These are phyloP conservation scores for Soucietia sequanensis DNA, from an alignment of 805 yeast species.

Conservation along the genomic window DNA sequence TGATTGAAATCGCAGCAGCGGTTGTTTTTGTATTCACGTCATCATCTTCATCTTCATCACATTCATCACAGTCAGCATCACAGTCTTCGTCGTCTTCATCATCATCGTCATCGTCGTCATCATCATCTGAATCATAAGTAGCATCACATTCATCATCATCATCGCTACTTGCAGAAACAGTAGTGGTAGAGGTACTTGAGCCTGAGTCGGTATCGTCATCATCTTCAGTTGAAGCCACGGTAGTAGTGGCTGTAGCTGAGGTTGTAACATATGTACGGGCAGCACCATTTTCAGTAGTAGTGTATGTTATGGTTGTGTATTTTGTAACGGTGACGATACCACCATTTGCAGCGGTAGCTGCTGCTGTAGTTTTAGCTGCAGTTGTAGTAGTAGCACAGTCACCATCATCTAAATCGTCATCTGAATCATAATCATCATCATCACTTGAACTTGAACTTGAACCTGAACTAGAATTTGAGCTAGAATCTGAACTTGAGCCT, in stretches of 20 bases:
- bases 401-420: constrained; percentile 5
- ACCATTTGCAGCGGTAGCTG: neutral
- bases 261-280: constrained; percentile 4
- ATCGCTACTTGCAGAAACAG: neutral
- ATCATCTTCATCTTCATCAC: constrained; percentile 14
- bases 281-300: too few relatives aligned
- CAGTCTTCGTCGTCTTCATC: constrained; percentile 9
- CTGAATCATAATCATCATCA: constrained; percentile 15
- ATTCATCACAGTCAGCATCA: constrained; percentile 10
- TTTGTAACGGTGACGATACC: too few relatives aligned
- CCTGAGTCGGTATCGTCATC: constrained; percentile 11
- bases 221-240: constrained; percentile 8
- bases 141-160: neutral
- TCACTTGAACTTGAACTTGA: constrained; percentile 5
- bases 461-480: too few relatives aligned
- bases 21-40: constrained; percentile 11
- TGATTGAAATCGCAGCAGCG: constrained; percentile 3
- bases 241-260: constrained; percentile 4
- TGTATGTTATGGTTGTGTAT: too few relatives aligned
- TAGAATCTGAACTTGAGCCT: too few relatives aligned
- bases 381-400: constrained; percentile 7
- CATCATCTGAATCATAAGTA: constrained; percentile 1
- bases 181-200: constrained; percentile 2
- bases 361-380: constrained; percentile 3
- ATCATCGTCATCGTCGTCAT: constrained; percentile 4